Percentiles rank a stretch among this genome's conserved stretches.
Evolutionary conservation across 2,329 filamentous ascomycete genomes (phyloP).

Genomic region (Calonectria hawksworthii): DNA sequence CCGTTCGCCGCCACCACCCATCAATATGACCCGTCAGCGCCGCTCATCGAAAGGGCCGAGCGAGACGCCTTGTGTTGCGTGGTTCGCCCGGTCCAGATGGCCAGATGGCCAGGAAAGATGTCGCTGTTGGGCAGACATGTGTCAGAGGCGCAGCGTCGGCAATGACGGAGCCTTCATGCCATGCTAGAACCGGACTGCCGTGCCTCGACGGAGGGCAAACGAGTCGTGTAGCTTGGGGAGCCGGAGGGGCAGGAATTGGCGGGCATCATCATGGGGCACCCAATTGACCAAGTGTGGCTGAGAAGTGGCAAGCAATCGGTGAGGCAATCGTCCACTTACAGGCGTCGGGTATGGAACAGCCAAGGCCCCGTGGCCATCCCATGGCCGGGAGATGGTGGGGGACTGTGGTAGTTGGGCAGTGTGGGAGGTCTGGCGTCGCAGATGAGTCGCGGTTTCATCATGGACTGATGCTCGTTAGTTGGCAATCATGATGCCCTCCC

Average conservation of each 20-base stretch:
- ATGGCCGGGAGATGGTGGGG: slow-evolving; percentile 22
- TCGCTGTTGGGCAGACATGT: slow-evolving; percentile 17
- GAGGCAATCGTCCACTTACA: slow-evolving; percentile 30
- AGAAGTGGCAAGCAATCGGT: slow-evolving; percentile 39
- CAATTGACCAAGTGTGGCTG: slow-evolving; percentile 36
- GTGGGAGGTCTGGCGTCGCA: slow-evolving; percentile 40
- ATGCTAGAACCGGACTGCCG: slow-evolving; percentile 7
- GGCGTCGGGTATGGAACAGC: slow-evolving; percentile 21
- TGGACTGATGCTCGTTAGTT: slow-evolving; percentile 12
- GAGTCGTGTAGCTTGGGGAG: slow-evolving; percentile 7
- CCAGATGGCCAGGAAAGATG: slow-evolving; percentile 15
- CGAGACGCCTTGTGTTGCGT: slow-evolving; percentile 6
- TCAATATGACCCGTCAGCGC: slow-evolving; percentile 1
- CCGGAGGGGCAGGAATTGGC: slow-evolving; percentile 4
- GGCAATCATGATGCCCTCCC: slow-evolving; percentile 24
- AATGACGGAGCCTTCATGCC: neutral
- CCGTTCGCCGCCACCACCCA: slow-evolving; percentile 4
- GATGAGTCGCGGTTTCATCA: slow-evolving; percentile 33
- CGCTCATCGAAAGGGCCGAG: neutral
- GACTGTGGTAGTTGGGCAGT: slow-evolving; percentile 18
- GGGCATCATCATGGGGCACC: slow-evolving; percentile 9
- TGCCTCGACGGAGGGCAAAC: slow-evolving; percentile 10
- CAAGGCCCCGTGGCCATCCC: slow-evolving; percentile 41
- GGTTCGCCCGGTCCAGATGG: slow-evolving; percentile 1
- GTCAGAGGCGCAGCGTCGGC: slow-evolving; percentile 14